Base-by-base conservation (phyloP, 1,284 basidiomycete genomes). In the Austropuccinia psidii region DNA sequence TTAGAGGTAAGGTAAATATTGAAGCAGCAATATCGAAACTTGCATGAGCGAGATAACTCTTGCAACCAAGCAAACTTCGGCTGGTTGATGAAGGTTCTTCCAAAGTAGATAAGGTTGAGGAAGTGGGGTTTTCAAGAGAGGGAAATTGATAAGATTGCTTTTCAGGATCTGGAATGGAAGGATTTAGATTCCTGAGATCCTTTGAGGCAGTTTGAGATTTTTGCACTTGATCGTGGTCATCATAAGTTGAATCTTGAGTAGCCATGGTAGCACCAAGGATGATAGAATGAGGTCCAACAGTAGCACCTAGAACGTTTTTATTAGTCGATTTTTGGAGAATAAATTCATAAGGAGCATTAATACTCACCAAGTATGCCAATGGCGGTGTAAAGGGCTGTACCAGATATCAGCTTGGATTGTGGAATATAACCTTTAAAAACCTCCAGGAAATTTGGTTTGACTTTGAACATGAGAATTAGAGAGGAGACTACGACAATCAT, bases 21-120 rank as follows among this genome's bases (percentile, higher is more conserved):
- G 69, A 72, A n/a, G 58, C 69, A 9, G 69, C 69, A 21, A 72
- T 62, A 29, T 72, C 69, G 33, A 72, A 72, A 31, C 37, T 72
- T 6, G 69, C 69, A 72, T 72, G 69, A 19, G 58, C 58, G 8
- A 72, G 24, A n/a, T 72, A 72, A 24, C 67, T 70, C 33, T 50
- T 58, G 45, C 67, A 70, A 15, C 55, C 45, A 3, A 17, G 43
- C 5, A 70, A 33, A 31, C 52, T 58, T 17, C 55, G 52, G 21
- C 8, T 24, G 17, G 43, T 55, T 1, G 65, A 39, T 17, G 35
- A 29, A 33, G 24, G 27, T 27, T 19, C 27, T 57, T 29, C 54
- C 19, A 27, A 19, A 31, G 17, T 29, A 3, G 47, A 68, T 24
- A 49, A 33, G 60, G 31, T 2, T 43, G 39, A 17, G 4, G 43